phyloP scores from a whole-genome alignment of 2,329 filamentous ascomycete species.

The Teratosphaeria pseudoeucalypti region DNA sequence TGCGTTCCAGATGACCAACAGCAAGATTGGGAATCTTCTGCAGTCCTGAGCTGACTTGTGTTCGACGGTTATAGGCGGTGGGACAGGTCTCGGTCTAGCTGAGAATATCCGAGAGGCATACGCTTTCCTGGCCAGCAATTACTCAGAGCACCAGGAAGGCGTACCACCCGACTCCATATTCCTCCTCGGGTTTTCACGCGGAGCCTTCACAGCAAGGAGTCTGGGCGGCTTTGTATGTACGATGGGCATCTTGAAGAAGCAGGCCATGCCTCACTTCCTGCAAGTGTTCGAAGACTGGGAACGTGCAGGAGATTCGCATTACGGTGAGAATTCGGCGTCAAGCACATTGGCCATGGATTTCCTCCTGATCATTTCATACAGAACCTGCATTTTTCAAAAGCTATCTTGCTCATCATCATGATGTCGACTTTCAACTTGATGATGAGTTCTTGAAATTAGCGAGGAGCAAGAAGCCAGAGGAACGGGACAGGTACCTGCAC shows the following conservation, averaged over 20 bases:
- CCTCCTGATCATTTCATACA: not conserved
- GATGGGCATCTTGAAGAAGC: conserved; percentile 31
- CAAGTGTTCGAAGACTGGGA: conserved; percentile 26
- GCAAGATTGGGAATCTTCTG: not conserved
- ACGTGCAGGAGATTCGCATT: conserved; percentile 18
- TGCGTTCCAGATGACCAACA: not conserved
- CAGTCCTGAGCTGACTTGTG: not conserved
- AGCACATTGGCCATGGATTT: not conserved
- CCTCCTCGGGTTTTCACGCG: conserved; percentile 36
- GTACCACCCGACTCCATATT: conserved; percentile 32
- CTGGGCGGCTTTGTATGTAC: conserved; percentile 36
- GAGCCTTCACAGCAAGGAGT: conserved; percentile 35
- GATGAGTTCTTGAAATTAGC: conserved; percentile 5
- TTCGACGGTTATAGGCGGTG: conserved; percentile 14
- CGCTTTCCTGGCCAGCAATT: conserved; percentile 52
- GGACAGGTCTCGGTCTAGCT: conserved; percentile 24
- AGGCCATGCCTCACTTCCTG: conserved; percentile 24
- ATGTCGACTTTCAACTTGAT: conserved; percentile 10
- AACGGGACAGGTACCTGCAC: conserved; percentile 17
- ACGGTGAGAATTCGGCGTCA: conserved; percentile 4
- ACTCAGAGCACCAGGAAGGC: conserved; percentile 25
- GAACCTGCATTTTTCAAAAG: conserved; percentile 20
- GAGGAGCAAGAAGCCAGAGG: conserved; percentile 3
- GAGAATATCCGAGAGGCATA: conserved; percentile 52
- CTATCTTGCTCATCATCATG: conserved; percentile 13